Conservation (phyloP, 164 flowering plant genomes). For the Warburgia ugandensis region DNA sequence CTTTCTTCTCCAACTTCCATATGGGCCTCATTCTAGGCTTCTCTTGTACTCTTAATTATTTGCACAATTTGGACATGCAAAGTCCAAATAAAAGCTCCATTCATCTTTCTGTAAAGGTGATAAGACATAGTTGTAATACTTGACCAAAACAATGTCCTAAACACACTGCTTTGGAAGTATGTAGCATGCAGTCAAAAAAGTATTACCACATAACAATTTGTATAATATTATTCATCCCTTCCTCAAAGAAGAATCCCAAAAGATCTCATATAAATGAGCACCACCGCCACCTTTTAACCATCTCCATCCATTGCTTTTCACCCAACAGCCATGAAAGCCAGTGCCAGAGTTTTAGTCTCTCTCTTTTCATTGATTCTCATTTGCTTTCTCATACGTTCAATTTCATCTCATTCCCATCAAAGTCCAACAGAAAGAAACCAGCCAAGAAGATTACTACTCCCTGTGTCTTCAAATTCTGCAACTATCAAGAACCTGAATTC, state of each 20-base stretch:
- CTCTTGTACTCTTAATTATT: background rate
- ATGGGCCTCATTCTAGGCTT: too few relatives aligned
- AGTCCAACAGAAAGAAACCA: constrained; percentile 1
- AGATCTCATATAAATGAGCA: constrained; percentile 2
- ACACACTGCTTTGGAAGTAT: background rate
- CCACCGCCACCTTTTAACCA: constrained; percentile 3
- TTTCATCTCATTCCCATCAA: constrained; percentile 13
- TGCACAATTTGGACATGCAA: background rate
- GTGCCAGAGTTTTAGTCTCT: constrained; percentile 14
- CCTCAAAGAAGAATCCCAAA: background rate
- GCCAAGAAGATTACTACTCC: constrained; percentile 25
- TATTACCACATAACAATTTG: too few relatives aligned
- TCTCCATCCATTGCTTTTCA: background rate
- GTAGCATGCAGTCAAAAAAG: too few relatives aligned
- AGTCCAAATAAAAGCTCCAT: background rate
- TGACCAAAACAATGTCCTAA: background rate
- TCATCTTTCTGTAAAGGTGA: background rate
- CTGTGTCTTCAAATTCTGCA: constrained; percentile 15
- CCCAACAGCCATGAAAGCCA: constrained; percentile 21
- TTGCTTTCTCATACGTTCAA: constrained; percentile 13
- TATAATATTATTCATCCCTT: background rate
- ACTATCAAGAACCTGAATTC: constrained; percentile 11
- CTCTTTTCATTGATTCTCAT: constrained; percentile 23
- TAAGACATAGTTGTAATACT: background rate
- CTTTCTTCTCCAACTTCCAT: too few relatives aligned